Percentiles rank a stretch among this genome's conserved stretches.
phyloP scores from a whole-genome alignment of 306 rosid species.

The Sindora glabra region DNA sequence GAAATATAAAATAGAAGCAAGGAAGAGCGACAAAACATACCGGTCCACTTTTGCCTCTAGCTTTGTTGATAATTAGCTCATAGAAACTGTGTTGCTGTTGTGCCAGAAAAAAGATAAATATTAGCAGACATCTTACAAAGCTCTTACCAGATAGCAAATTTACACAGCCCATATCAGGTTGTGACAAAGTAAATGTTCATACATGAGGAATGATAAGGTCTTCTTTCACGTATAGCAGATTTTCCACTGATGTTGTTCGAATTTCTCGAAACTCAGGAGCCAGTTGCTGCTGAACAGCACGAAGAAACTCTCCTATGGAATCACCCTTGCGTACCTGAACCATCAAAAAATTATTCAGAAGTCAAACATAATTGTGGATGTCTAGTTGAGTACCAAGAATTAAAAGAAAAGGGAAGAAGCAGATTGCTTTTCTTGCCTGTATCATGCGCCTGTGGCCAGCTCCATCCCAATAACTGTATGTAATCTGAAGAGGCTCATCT shows the following conservation, averaged over 20 bases:
- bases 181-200: slow-evolving; percentile 15
- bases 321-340: slow-evolving; percentile 83
- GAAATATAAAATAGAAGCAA: not conserved
- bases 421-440: slow-evolving; percentile 45
- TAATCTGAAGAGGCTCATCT: slow-evolving; percentile 91
- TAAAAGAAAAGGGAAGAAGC: not conserved
- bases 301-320: slow-evolving; percentile 84
- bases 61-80: slow-evolving; percentile 85
- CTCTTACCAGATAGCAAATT: not conserved
- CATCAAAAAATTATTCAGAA: slow-evolving; percentile 4
- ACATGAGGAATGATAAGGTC: slow-evolving; percentile 97
- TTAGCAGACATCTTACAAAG: slow-evolving; percentile 13
- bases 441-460: slow-evolving; percentile 89
- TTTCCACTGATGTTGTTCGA: slow-evolving; percentile 91
- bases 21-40: slow-evolving; percentile 31
- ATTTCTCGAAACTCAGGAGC: slow-evolving; percentile 95
- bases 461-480: slow-evolving; percentile 99
- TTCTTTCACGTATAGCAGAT: slow-evolving; percentile 91
- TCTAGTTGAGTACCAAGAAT: not conserved
- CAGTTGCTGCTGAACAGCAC: slow-evolving; percentile 84
- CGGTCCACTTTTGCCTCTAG: slow-evolving; percentile 97
- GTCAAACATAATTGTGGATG: not conserved
- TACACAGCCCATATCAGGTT: not conserved
- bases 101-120: slow-evolving; percentile 12
- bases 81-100: slow-evolving; percentile 98